Base-by-base conservation (phyloP, 148 eudicot genomes). In the Heliamphora exappendiculata region DNA sequence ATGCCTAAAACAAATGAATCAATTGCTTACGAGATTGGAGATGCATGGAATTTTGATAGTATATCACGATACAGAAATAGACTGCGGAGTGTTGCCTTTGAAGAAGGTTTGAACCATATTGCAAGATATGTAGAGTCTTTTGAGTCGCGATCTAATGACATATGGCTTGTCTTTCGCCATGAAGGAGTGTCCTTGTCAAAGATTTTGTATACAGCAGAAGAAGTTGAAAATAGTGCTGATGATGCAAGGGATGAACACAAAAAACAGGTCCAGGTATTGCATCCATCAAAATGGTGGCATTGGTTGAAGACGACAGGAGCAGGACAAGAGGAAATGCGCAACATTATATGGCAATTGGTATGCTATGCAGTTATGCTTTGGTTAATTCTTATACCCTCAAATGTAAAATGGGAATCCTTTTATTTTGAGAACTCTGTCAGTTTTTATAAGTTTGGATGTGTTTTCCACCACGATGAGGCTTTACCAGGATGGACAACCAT, bases 41-140 rank as follows among this genome's bases (percentile, higher is more conserved):
- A 78, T 69, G 53, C 78, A 42, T 86, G 77, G 79, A 81, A 58
- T 67, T 58, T 74, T 75, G 87, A 82, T 58, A 81, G 87, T 78
- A 42, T 24, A 42, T 77, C 76, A 50, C 29, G 59, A 24, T 76
- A 72, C 51, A 76, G 77, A 73, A 83, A 76, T 78, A 79, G 79
- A 67, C 82, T 72, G 33, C 81, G 34, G 66, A 82, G 75, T 67
- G 77, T 79, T 70, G 76, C 81, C 45, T 75, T 78, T 77, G 97
- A 95, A 81, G 93, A 89, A 76, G 99, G 99, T 76, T 75, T 95
- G 75, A 85, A 88, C 73, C 94, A 95, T 81, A 86, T 95, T 87
- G 99, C 99, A 49, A 88, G 99, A 91, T 95, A 91, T 82, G 88
- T 95, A 28, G 99, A 95, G 81, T 95, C 96, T 75, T 91, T 95